These are phyloP conservation scores for Jatropha curcas DNA, from an alignment of 345 rosid genomes.

Conservation along the genomic window DNA sequence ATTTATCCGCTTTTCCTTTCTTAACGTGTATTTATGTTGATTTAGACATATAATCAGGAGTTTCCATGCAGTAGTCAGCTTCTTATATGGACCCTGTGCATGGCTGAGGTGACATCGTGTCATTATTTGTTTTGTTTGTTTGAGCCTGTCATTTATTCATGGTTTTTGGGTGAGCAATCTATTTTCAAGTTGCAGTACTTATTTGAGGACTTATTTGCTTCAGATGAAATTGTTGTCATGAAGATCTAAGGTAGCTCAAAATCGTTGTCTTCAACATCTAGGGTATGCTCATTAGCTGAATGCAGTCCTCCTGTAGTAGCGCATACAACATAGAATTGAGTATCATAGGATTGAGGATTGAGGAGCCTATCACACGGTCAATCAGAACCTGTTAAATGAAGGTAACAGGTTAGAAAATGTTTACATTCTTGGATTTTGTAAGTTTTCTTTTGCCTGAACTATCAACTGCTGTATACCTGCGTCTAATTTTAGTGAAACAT, in stretches of 20 bases:
- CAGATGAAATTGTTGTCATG: not conserved
- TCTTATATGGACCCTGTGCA: too few species aligned
- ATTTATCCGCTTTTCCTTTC: not conserved
- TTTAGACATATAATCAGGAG: not conserved
- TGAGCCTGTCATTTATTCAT: not conserved
- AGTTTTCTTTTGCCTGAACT: not conserved
- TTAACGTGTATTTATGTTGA: not conserved
- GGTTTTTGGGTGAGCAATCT: not conserved
- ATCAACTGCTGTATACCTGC: not conserved
- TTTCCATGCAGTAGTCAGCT: too few species aligned
- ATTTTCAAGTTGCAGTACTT: not conserved
- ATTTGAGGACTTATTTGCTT: not conserved
- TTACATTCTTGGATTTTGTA: not conserved
- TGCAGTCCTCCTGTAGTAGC: not conserved
- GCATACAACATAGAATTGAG: not conserved
- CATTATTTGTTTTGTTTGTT: too few species aligned
- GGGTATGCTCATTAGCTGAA: not conserved
- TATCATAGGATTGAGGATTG: not conserved
- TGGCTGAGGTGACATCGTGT: not conserved
- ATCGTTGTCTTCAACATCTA: not conserved
- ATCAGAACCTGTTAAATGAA: not conserved
- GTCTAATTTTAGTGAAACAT: not conserved
- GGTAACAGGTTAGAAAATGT: not conserved
- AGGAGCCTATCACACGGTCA: not conserved
- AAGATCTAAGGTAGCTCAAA: not conserved